Conservation (phyloP, 129 eudicot species). For the Flaveria brownii region DNA sequence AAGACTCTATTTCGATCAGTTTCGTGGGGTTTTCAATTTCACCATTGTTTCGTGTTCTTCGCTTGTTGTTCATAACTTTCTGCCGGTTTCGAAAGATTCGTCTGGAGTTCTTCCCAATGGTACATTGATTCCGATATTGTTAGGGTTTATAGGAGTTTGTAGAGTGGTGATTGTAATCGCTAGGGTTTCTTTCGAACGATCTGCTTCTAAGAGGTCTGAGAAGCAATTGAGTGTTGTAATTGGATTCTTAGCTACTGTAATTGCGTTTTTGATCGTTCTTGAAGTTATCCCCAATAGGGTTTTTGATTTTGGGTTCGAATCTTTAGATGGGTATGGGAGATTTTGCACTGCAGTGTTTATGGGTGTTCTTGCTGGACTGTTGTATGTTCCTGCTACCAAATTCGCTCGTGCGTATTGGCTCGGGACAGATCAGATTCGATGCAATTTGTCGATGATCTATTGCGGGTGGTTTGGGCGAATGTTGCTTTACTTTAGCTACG, state of each 20-base stretch:
- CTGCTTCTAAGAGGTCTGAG: conserved; percentile 73
- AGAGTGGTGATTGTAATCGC: conserved; percentile 45
- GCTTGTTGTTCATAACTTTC: conserved; percentile 48
- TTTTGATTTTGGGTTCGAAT: conserved; percentile 57
- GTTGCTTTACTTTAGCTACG: conserved; percentile 58
- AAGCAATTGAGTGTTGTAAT: conserved; percentile 58
- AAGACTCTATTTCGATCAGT: conserved; percentile 64
- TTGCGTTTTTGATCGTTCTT: conserved; percentile 45
- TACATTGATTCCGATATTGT: conserved; percentile 66
- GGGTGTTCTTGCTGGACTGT: conserved; percentile 64
- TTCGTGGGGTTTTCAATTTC: conserved; percentile 56
- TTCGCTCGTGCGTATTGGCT: conserved; percentile 85
- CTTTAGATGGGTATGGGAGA: conserved; percentile 70
- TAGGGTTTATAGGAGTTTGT: conserved; percentile 52
- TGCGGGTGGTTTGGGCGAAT: conserved; percentile 79
- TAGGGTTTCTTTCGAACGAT: conserved; percentile 65
- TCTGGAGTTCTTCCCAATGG: conserved; percentile 61
- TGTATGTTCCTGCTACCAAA: conserved; percentile 69
- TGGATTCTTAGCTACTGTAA: conserved; percentile 50
- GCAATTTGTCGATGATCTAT: conserved; percentile 72
- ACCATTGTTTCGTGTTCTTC: conserved; percentile 50
- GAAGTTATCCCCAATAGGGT: conserved; percentile 54
- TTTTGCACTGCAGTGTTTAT: conserved; percentile 50
- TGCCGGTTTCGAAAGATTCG: conserved; percentile 37
- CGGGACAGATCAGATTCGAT: conserved; percentile 87